phyloP scores from a whole-genome alignment of 257 asterid species.

The Solanum chmielewskii region DNA sequence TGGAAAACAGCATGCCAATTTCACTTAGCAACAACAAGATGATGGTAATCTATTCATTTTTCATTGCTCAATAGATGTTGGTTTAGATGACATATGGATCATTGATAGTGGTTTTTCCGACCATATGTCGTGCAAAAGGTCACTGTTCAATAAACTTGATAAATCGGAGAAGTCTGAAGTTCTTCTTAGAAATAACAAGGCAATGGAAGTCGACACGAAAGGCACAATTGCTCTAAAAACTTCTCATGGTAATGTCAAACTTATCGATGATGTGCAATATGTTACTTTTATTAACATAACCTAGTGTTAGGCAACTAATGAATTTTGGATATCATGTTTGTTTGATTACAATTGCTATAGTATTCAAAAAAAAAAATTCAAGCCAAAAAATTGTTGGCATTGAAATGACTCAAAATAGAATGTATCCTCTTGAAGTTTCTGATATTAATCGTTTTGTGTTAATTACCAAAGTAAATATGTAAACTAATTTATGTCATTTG shows the following conservation, averaged over 20 bases:
- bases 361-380: too few species aligned
- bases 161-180: background rate
- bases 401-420: too few species aligned
- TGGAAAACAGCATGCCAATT: too few species aligned
- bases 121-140: background rate
- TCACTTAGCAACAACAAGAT: background rate
- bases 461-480: too few species aligned
- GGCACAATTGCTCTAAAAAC: background rate
- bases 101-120: background rate
- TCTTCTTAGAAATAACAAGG: background rate
- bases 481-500: too few species aligned
- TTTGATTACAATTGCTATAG: too few species aligned
- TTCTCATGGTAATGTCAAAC: background rate
- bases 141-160: background rate
- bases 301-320: too few species aligned
- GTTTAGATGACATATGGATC: background rate
- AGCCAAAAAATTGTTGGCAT: too few species aligned
- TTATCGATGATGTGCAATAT: background rate
- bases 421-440: too few species aligned
- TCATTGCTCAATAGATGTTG: background rate
- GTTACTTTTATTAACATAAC: background rate
- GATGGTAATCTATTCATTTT: background rate
- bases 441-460: too few species aligned
- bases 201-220: background rate
- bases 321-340: too few species aligned